Evolutionary conservation across 2,329 filamentous ascomycete genomes (phyloP).

Genomic region (Stachybotrys chartarum): DNA sequence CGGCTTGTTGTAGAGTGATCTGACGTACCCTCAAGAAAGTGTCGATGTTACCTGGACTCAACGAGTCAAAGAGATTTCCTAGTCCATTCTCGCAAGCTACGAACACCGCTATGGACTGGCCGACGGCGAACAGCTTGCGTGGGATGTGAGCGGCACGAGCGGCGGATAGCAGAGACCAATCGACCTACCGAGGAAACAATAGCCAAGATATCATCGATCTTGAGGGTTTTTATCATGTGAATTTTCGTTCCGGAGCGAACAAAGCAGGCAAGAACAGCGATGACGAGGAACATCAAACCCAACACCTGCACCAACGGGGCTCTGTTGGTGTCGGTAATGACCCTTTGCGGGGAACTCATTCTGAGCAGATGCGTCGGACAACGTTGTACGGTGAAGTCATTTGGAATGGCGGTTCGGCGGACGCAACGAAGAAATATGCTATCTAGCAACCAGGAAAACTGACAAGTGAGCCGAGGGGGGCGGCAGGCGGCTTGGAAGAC

Average conservation of each 20-base stretch:
- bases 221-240: slow-evolving; percentile 19
- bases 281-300: slow-evolving; percentile 19
- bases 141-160: neutral
- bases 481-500: too few relatives aligned
- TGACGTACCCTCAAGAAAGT: slow-evolving; percentile 17
- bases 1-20: neutral
- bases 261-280: slow-evolving; percentile 15
- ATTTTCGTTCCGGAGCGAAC: slow-evolving; percentile 19
- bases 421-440: neutral
- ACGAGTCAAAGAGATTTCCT: slow-evolving; percentile 9
- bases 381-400: neutral
- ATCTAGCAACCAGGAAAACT: neutral
- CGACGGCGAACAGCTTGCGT: slow-evolving; percentile 10
- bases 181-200: slow-evolving; percentile 17
- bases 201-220: slow-evolving; percentile 15
- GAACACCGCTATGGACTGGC: slow-evolving; percentile 13
- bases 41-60: slow-evolving; percentile 7
- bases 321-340: slow-evolving; percentile 20
- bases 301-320: slow-evolving; percentile 20
- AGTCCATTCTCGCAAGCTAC: slow-evolving; percentile 14
- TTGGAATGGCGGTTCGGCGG: neutral
- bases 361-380: neutral
- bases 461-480: too few relatives aligned
- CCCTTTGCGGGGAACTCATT: slow-evolving; percentile 14
- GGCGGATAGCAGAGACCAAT: neutral